Percentiles rank a stretch among this genome's conserved stretches.
Evolutionary conservation across 2,329 filamentous ascomycete genomes (phyloP).

Genomic region (Fusarium sp.): DNA sequence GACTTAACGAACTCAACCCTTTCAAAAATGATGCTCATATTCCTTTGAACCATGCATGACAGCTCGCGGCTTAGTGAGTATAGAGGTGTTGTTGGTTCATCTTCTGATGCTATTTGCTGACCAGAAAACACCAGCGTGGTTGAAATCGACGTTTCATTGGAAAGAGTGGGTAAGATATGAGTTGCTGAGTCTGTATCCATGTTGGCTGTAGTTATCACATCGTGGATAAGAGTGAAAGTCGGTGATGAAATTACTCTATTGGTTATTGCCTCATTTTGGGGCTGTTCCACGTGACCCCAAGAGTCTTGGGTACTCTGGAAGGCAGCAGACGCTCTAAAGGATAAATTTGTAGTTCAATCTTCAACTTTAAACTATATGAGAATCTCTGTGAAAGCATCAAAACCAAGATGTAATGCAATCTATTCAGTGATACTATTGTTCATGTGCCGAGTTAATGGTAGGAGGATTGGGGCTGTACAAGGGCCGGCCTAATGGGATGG

Average conservation of each 20-base stretch:
- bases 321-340: too few relatives aligned
- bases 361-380: too few relatives aligned
- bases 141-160: accelerated
- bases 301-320: too few relatives aligned
- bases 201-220: neutral
- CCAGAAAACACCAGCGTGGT: conserved; percentile 18
- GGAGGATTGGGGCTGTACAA: neutral
- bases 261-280: neutral
- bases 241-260: neutral
- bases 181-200: neutral
- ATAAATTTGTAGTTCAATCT: too few relatives aligned
- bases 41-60: conserved; percentile 7
- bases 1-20: conserved; percentile 7
- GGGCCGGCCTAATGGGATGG: neutral
- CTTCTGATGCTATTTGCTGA: conserved; percentile 10
- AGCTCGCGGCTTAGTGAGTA: conserved; percentile 31
- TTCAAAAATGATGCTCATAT: conserved; percentile 26
- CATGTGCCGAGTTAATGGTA: too few relatives aligned
- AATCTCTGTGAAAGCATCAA: too few relatives aligned
- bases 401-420: too few relatives aligned
- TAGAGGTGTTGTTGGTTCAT: conserved; percentile 2
- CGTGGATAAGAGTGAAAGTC: conserved; percentile 7
- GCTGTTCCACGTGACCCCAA: conserved; percentile 5
- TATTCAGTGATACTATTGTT: too few relatives aligned
- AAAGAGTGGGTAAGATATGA: neutral